Evolutionary conservation across 495 filamentous ascomycete genomes (phyloP), one percentile per base, ranked within the genome.

Genomic region (Parachaetomium inaequale): DNA sequence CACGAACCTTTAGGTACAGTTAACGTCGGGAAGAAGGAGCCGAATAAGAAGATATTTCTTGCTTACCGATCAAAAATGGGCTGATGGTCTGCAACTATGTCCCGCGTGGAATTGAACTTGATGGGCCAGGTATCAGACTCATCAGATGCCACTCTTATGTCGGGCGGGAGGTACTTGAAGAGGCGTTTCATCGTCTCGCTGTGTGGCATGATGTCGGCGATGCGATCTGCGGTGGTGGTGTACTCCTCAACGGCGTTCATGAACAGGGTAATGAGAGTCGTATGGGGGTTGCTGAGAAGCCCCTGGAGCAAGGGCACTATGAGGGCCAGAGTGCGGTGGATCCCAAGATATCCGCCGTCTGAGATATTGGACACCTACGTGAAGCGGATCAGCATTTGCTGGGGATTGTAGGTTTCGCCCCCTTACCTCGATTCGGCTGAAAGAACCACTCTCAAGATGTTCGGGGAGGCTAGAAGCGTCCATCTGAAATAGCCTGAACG

Each of bases 191-290:
- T 52, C n/a, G 2, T 12, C 11, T 17, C 14, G 47, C 3, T 29
- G n/a, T n/a, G n/a, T n/a, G n/a, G n/a, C n/a, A n/a, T n/a, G n/a
- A n/a, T n/a, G n/a, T n/a, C n/a, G n/a, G n/a, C n/a, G n/a, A n/a
- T n/a, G n/a, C n/a, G n/a, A n/a, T n/a, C 47, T 15, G 7, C 25
- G 8, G 1, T 2, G 2, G 47, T 31, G 14, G 3, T 29, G 14
- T 50, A 29, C 12, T 79, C 65, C 69, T 68, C 42, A n/a, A 69
- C 61, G 12, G 66, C 72, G 45, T 72, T 66, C 26, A 68, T 62
- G 40, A 72, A 75, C 0, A 72, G 42, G 19, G 65, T 69, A 19
- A 74, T 71, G 32, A 74, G 55, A 6, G 68, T 72, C 11, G 70
- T 71, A 50, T 75, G 65, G 5, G 55, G 62, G 26, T 74, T 75